These are phyloP conservation scores for Cercospora janseana DNA, from an alignment of 2,329 filamentous ascomycete species.

Conservation along the genomic window DNA sequence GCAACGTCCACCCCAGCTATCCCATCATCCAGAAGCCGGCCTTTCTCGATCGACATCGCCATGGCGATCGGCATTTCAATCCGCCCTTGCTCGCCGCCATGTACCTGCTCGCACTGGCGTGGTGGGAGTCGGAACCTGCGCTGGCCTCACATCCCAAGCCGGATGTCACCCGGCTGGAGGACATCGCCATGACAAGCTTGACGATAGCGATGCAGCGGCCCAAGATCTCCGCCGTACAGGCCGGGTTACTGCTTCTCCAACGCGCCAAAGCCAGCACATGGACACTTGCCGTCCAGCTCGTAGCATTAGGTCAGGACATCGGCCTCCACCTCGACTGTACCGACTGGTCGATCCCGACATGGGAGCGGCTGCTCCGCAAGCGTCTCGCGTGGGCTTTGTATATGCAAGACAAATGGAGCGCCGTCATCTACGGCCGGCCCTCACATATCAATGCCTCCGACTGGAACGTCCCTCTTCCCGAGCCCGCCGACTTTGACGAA, in stretches of 20 bases:
- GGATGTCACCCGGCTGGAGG: constrained; percentile 70
- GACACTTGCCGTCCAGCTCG: constrained; percentile 80
- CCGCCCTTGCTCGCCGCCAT: constrained; percentile 75
- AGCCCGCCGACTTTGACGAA: constrained; percentile 68
- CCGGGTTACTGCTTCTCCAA: constrained; percentile 71
- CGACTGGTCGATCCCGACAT: constrained; percentile 79
- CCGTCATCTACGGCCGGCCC: constrained; percentile 78
- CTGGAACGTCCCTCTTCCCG: constrained; percentile 73
- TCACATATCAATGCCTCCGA: constrained; percentile 70
- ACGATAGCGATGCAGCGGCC: constrained; percentile 76
- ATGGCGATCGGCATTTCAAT: constrained; percentile 70
- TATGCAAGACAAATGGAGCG: constrained; percentile 93
- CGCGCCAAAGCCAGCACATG: constrained; percentile 75
- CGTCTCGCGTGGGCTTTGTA: constrained; percentile 87
- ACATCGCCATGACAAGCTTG: constrained; percentile 69
- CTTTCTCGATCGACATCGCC: constrained; percentile 74
- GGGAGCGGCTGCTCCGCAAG: constrained; percentile 82
- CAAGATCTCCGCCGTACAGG: constrained; percentile 77
- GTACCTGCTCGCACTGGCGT: constrained; percentile 82
- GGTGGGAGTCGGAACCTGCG: constrained; percentile 74
- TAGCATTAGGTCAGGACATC: constrained; percentile 82
- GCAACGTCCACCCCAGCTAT: constrained; percentile 74
- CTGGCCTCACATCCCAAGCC: constrained; percentile 65
- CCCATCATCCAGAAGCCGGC: constrained; percentile 79
- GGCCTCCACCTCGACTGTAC: constrained; percentile 86